Evolutionary conservation across 495 filamentous ascomycete species (phyloP).

Genomic region (Alectoria sarmentosa): DNA sequence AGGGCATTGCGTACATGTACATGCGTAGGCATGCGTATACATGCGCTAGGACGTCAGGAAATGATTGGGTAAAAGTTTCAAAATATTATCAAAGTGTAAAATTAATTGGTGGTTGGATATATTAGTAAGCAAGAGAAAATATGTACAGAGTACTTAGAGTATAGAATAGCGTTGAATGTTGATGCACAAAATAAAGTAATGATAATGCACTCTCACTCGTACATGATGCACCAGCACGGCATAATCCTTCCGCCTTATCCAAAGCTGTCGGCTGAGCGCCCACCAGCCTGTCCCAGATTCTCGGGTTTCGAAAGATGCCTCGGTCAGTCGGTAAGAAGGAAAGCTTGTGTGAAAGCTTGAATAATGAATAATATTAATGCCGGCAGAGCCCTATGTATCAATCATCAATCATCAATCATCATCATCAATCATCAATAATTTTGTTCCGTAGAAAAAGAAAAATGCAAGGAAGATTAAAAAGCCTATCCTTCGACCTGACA

Average conservation of each 20-base stretch:
- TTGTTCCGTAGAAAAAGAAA: neutral
- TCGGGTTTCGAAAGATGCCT: neutral
- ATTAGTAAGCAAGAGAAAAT: no score
- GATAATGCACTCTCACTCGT: no score
- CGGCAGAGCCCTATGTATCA: neutral
- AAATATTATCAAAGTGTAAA: no score
- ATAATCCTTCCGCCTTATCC: neutral
- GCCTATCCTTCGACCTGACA: no score
- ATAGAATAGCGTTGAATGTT: no score
- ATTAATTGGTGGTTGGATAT: no score
- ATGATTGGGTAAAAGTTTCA: neutral
- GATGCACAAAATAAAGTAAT: no score
- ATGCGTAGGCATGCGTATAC: no score
- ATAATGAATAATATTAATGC: no score
- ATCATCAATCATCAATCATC: neutral
- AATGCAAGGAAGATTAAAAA: neutral
- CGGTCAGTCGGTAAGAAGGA: neutral
- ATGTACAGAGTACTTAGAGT: no score
- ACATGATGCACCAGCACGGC: neutral
- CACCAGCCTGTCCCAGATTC: neutral
- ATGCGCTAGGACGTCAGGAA: neutral
- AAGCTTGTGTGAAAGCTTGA: slow-evolving; percentile 4
- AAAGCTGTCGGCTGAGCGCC: no score
- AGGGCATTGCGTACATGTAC: no score
- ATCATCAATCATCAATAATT: neutral